Conservation (phyloP, 805 yeast species). For the Pichia membranifaciens region DNA sequence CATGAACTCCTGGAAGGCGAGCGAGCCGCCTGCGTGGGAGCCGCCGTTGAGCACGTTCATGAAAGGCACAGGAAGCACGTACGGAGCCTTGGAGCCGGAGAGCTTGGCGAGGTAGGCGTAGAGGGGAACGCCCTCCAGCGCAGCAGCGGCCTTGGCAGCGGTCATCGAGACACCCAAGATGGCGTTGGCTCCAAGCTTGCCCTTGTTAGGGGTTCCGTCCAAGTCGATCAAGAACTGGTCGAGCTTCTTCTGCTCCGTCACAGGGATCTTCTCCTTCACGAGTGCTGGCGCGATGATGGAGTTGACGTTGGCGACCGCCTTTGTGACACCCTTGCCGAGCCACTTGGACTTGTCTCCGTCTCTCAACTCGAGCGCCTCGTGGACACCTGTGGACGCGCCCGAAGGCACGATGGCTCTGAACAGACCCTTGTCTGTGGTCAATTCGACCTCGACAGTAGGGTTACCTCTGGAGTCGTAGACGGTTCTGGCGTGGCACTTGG, state of each 20-base stretch:
- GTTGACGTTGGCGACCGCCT: constrained; percentile 96
- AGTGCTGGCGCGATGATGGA: constrained; percentile 92
- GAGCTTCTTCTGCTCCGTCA: constrained; percentile 77
- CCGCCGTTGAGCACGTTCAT: constrained; percentile 99
- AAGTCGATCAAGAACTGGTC: constrained; percentile 81
- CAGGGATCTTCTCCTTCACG: constrained; percentile 71
- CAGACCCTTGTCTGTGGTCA: constrained; percentile 85
- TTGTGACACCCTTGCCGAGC: constrained; percentile 97
- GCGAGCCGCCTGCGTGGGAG: constrained; percentile 99
- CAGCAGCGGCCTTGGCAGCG: constrained; percentile 97
- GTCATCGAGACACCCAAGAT: constrained; percentile 97
- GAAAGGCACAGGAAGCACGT: constrained; percentile 97
- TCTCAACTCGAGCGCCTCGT: constrained; percentile 98
- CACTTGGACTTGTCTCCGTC: constrained; percentile 96
- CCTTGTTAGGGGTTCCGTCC: constrained; percentile 97
- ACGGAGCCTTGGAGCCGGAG: constrained; percentile 72
- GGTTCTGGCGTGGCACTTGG: constrained; percentile 88
- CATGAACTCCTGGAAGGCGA: constrained; percentile 99
- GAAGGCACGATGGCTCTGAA: constrained; percentile 99
- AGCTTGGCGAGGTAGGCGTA: constrained; percentile 86
- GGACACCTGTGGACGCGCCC: constrained; percentile 99
- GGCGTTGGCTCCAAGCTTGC: constrained; percentile 98
- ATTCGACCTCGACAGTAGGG: constrained; percentile 99
- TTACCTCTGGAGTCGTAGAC: constrained; percentile 99
- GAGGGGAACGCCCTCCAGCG: constrained; percentile 88